phyloP scores from a whole-genome alignment of 2,329 filamentous ascomycete species.

The Paracoccidioides brasiliensis region DNA sequence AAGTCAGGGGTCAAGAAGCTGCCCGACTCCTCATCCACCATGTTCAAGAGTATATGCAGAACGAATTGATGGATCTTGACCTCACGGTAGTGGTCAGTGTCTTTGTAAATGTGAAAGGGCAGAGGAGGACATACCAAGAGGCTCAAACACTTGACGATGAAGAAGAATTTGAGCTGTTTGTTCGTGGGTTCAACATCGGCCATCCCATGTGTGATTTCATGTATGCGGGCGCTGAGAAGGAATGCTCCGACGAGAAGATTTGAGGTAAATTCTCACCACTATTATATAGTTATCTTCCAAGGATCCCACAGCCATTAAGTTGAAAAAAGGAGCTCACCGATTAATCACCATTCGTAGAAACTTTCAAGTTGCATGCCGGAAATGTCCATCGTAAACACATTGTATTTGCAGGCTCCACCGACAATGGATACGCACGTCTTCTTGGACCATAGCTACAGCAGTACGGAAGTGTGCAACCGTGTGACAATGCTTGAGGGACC shows the following conservation, averaged over 20 bases:
- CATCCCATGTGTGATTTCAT: conserved; percentile 27
- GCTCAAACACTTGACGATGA: conserved; percentile 15
- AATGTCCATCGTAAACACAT: conserved; percentile 31
- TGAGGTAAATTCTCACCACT: conserved; percentile 19
- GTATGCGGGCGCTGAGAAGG: conserved; percentile 32
- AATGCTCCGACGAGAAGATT: conserved; percentile 32
- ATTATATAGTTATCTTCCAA: not conserved
- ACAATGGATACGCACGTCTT: conserved; percentile 33
- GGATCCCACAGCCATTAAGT: not conserved
- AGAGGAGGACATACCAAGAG: conserved; percentile 24
- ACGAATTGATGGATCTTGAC: conserved; percentile 12
- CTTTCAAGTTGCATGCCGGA: conserved; percentile 21
- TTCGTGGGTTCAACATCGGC: conserved; percentile 32
- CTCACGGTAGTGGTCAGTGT: conserved; percentile 23
- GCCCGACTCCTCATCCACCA: conserved; percentile 17
- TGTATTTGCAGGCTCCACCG: conserved; percentile 31
- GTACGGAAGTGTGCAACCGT: conserved; percentile 12
- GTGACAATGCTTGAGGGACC: conserved; percentile 27
- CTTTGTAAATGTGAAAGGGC: conserved; percentile 28
- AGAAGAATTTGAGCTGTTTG: conserved; percentile 21
- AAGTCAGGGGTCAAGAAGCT: conserved; percentile 21
- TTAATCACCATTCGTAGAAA: conserved; percentile 14
- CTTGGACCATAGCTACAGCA: conserved; percentile 23
- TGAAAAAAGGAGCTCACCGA: not conserved
- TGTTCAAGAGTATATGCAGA: conserved; percentile 15